Evolutionary conservation across 805 yeast genomes (phyloP).

Genomic region (Clavispora asparagi): DNA sequence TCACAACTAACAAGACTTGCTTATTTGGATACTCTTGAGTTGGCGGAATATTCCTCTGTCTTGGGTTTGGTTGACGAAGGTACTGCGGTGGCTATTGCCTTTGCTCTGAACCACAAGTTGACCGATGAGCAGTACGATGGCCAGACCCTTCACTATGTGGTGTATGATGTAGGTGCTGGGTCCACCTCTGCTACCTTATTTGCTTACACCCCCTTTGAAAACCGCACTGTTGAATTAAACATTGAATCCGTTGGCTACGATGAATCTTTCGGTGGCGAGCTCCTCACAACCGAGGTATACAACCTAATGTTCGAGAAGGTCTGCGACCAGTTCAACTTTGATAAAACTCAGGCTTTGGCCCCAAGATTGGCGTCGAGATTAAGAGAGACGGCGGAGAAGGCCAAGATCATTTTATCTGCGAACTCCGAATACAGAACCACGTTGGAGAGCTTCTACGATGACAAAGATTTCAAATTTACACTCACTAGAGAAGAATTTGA

Average conservation of each 20-base stretch:
- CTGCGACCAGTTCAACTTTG: slow-evolving; percentile 35
- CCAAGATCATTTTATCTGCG: slow-evolving; percentile 82
- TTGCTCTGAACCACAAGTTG: slow-evolving; percentile 50
- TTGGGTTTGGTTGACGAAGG: slow-evolving; percentile 83
- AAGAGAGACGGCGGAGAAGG: slow-evolving; percentile 82
- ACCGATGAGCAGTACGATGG: slow-evolving; percentile 29
- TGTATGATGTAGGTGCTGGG: slow-evolving; percentile 92
- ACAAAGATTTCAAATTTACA: slow-evolving; percentile 62
- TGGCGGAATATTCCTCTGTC: slow-evolving; percentile 58
- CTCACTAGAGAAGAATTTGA: slow-evolving; percentile 85
- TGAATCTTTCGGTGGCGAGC: slow-evolving; percentile 68
- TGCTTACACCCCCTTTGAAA: slow-evolving; percentile 46
- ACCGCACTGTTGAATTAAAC: slow-evolving; percentile 44
- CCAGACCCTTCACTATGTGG: slow-evolving; percentile 52
- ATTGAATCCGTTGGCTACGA: slow-evolving; percentile 72
- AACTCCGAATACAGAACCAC: slow-evolving; percentile 74
- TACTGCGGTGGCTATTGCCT: slow-evolving; percentile 82
- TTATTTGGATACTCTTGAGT: slow-evolving; percentile 61
- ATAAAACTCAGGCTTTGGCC: slow-evolving; percentile 40
- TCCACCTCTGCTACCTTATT: slow-evolving; percentile 85
- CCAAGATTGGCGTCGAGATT: slow-evolving; percentile 62
- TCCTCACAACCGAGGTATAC: slow-evolving; percentile 62
- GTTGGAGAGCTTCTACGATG: slow-evolving; percentile 70
- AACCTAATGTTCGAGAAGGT: slow-evolving; percentile 59
- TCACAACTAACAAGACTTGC: slow-evolving; percentile 63